Conservation (phyloP, 1,139 yeast genomes). For the Meyerozyma elateridarum region DNA sequence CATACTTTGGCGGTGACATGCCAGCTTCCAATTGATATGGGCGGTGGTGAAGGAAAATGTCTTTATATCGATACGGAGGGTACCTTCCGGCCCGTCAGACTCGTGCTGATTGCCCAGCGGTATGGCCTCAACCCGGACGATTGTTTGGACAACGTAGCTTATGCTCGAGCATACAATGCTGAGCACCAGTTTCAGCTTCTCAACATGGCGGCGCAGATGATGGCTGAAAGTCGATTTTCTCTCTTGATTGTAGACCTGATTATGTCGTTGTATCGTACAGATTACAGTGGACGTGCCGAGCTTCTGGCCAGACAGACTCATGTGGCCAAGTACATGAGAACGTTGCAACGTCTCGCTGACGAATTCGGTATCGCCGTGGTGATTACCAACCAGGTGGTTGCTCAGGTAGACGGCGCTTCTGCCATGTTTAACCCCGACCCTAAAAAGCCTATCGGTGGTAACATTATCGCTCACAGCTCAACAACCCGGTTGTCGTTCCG, state of each 20-base stretch:
- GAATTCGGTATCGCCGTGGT: constrained; percentile 98
- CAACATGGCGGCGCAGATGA: constrained; percentile 91
- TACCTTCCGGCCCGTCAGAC: constrained; percentile 88
- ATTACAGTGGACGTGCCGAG: constrained; percentile 94
- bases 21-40: constrained; percentile 94
- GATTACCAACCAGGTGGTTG: constrained; percentile 97
- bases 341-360: constrained; percentile 88
- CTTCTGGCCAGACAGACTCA: constrained; percentile 92
- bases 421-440: constrained; percentile 90
- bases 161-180: constrained; percentile 95
- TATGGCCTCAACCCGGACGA: constrained; percentile 93
- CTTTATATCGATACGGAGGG: constrained; percentile 96
- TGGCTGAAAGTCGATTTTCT: constrained; percentile 85
- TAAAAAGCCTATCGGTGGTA: constrained; percentile 99
- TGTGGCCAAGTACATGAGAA: constrained; percentile 89
- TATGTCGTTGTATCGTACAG: constrained; percentile 95
- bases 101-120: constrained; percentile 85
- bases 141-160: constrained; percentile 93
- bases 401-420: constrained; percentile 92
- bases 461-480: constrained; percentile 94
- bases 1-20: constrained; percentile 97
- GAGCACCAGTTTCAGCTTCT: constrained; percentile 89
- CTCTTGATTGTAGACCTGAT: constrained; percentile 89
- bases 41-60: constrained; percentile 99
- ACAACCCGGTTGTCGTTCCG: constrained; percentile 87